Evolutionary conservation across 345 rosid genomes (phyloP), one percentile per base, ranked within the genome.

Genomic region (Excoecaria cochinchinensis): DNA sequence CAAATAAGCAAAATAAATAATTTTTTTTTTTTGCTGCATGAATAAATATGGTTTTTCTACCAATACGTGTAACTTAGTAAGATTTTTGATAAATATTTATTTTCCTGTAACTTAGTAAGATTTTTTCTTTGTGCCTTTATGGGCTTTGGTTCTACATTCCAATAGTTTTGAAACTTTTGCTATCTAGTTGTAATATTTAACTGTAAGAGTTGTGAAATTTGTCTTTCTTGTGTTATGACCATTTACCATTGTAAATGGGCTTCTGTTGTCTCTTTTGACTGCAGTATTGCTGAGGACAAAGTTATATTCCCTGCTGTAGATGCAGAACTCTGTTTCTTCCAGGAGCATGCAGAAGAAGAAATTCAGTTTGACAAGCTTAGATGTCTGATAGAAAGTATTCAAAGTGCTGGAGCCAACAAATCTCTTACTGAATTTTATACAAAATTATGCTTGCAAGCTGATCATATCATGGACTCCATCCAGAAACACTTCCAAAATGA

Each of bases 251-350:
- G 58, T 82, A 73, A 75, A 50, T 71, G 63, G 74, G 48, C 67
- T 73, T 72, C 42, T 61, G 46, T 71, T 56, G 39, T 75, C 65
- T 74, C 77, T 71, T 70, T 52, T 76, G 71, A 53, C 59, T 80
- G 87, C 91, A 88, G 91, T 81, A 80, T 88, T 76, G 91, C 89
- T 17, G 91, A 88, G 82, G 91, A 88, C 82, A 83, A 79, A 72
- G 86, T 88, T 74, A 86, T 88, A 81, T 88, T 88, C 79, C 91
- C 91, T 81, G 91, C 89, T 50, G 88, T 88, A 81, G 91, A 86
- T 81, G 86, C 80, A 38, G 85, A 86, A 75, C 80, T 88, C 40
- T 84, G 88, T 66, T 88, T 86, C 71, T 80, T 77, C 74, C 89
- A 88, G 71, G 91, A 86, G 84, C 91, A 88, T 70, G 89, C 81